Percentiles rank a stretch among this genome's conserved stretches.
Evolutionary conservation across 75 land plant genomes (phyloP).

Genomic region (Cunninghamia lanceolata): DNA sequence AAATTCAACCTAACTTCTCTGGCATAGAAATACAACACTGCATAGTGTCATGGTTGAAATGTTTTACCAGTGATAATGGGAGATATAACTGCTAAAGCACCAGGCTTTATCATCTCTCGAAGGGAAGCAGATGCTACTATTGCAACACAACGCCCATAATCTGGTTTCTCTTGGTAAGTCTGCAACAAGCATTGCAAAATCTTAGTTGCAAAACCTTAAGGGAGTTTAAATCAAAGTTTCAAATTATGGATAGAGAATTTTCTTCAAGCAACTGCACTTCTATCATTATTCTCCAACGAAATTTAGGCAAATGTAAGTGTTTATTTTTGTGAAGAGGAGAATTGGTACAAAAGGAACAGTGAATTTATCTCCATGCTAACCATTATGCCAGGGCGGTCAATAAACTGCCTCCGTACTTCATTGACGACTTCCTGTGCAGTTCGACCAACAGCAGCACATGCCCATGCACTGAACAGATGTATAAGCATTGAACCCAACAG

Average conservation of each 20-base stretch:
- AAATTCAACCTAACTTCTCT: too few relatives aligned
- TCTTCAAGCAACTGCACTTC: background rate
- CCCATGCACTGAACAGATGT: conserved; percentile 98
- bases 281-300: background rate
- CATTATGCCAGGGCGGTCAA: conserved; percentile 99
- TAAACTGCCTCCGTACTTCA: conserved; percentile 98
- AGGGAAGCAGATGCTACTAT: conserved; percentile 98
- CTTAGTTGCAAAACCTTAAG: background rate
- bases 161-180: conserved; percentile 97
- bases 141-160: conserved; percentile 96
- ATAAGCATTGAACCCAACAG: conserved; percentile 97
- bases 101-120: conserved; percentile 99
- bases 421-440: conserved; percentile 99
- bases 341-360: background rate
- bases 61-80: conserved; percentile 79
- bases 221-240: background rate
- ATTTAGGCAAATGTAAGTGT: background rate
- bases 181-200: conserved; percentile 21
- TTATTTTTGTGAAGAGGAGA: background rate
- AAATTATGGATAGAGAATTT: conserved; percentile 1
- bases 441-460: conserved; percentile 98
- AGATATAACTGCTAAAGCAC: conserved; percentile 92
- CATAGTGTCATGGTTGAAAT: background rate
- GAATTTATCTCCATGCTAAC: conserved; percentile 33
- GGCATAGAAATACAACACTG: background rate